Evolutionary conservation across 2,329 filamentous ascomycete genomes (phyloP), one percentile per base, ranked within the genome.

Genomic region (Cladophialophora chaetospira): DNA sequence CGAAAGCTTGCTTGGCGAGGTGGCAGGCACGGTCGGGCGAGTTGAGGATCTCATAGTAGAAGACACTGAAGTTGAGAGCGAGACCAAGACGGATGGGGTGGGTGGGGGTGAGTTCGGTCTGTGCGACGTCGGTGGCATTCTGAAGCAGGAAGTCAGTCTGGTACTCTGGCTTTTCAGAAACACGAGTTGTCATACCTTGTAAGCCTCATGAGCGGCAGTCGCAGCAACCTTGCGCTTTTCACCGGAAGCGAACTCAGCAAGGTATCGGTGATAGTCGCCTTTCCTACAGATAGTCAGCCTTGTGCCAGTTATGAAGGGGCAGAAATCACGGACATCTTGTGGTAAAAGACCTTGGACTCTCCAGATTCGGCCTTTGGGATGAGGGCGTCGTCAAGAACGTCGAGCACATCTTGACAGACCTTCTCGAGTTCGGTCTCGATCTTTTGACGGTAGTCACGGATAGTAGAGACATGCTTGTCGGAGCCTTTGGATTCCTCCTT

Each of bases 281-380:
- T 96, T 96, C 91, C 91, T 96, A 68, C 71, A 66, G 63, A 47
- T 36, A 26, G 25, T 62, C 51, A 65, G 55, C 38, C 53, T 55
- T 28, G 28, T 38, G 55, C 33, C 58, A 45, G 23, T 33, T 35
- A 13, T 33, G n/a, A 3, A 28, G 3, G 40, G 11, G 9, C 17
- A n/a, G 13, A 28, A 11, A 28, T 17, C 23, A 52, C 89, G 70
- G 81, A 97, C 93, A 97, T 97, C 87, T 97, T 97, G 88, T 97
- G 92, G 83, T 97, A 97, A 80, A 97, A 97, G 75, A 97, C 93
- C 87, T 97, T 97, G 77, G 91, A 96, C 84, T 97, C 93, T 81
- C 93, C 93, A 67, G 90, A 88, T 79, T 94, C 88, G 73, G 93
- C 93, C 79, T 94, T 93, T 77, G 92, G 92, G 74, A 97, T 97